These are phyloP conservation scores for Skeletonema menzelii DNA, from an alignment of 108 stramenopile species.

Conservation along the genomic window DNA sequence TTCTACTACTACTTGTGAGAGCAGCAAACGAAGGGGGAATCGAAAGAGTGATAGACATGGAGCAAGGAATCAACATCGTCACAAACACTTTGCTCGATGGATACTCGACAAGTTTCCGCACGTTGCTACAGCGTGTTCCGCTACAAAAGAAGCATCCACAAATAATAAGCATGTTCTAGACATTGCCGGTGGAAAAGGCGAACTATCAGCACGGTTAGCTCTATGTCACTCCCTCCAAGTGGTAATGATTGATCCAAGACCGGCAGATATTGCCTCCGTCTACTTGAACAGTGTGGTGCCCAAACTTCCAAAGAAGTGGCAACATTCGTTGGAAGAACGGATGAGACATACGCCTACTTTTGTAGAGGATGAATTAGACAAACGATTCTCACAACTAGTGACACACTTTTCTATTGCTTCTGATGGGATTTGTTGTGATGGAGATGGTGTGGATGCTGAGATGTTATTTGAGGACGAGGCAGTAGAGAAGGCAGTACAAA, in stretches of 20 bases:
- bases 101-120: conserved; percentile 64
- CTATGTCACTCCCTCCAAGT: conserved; percentile 74
- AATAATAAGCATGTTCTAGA: conserved; percentile 47
- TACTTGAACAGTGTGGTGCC: conserved; percentile 67
- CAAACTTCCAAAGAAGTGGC: conserved; percentile 87
- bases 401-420: conserved; percentile 48
- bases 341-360: conserved; percentile 41
- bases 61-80: conserved; percentile 79
- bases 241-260: conserved; percentile 82
- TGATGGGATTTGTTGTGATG: not conserved
- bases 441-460: not conserved
- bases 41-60: conserved; percentile 68
- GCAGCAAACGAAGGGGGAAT: not conserved
- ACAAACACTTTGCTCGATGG: conserved; percentile 80
- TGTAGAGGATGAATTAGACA: conserved; percentile 45
- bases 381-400: conserved; percentile 58
- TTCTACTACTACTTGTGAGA: not conserved
- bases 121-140: not conserved
- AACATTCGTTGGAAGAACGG: conserved; percentile 52
- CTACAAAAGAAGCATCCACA: not conserved
- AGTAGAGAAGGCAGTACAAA: conserved; percentile 29
- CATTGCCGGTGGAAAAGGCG: conserved; percentile 86
- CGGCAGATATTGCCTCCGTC: conserved; percentile 59
- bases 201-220: conserved; percentile 73
- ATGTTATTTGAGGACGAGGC: not conserved